Evolutionary conservation across 805 yeast genomes (phyloP).

Genomic region (Ascoidea rubescens): DNA sequence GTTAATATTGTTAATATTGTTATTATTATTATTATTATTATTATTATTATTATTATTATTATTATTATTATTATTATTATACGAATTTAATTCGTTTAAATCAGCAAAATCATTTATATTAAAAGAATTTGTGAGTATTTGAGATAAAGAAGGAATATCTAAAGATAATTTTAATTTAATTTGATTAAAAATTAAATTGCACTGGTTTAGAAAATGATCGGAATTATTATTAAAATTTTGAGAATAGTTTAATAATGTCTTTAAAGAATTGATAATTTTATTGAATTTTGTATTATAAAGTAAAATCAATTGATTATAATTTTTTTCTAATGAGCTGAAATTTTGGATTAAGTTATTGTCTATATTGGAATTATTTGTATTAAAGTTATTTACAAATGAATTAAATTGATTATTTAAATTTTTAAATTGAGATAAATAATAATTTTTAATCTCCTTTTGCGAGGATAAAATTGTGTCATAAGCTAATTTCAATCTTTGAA

Average conservation of each 20-base stretch:
- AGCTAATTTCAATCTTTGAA: constrained; percentile 39
- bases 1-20: background rate
- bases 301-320: constrained; percentile 33
- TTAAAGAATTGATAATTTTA: constrained; percentile 26
- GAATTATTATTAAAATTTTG: constrained; percentile 36
- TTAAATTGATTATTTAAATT: constrained; percentile 24
- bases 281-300: constrained; percentile 34
- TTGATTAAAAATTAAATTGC: constrained; percentile 30
- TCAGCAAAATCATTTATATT: background rate
- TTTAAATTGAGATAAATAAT: constrained; percentile 29
- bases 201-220: constrained; percentile 27
- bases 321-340: constrained; percentile 31
- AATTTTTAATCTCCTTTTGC: constrained; percentile 36
- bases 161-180: constrained; percentile 20
- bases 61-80: constrained; percentile 17
- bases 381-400: constrained; percentile 23
- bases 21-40: background rate
- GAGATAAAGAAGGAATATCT: constrained; percentile 8
- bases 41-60: background rate
- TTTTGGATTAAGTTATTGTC: constrained; percentile 37
- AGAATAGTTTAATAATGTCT: constrained; percentile 28
- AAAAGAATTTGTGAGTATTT: background rate
- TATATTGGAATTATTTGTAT: constrained; percentile 24
- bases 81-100: constrained; percentile 3
- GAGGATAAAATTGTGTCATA: constrained; percentile 42